A percentile compares a stretch with the other conserved stretches of the same genome.
phyloP scores from a whole-genome alignment of 2,329 filamentous ascomycete genomes.

The Coniosporium tulheliwenetii region DNA sequence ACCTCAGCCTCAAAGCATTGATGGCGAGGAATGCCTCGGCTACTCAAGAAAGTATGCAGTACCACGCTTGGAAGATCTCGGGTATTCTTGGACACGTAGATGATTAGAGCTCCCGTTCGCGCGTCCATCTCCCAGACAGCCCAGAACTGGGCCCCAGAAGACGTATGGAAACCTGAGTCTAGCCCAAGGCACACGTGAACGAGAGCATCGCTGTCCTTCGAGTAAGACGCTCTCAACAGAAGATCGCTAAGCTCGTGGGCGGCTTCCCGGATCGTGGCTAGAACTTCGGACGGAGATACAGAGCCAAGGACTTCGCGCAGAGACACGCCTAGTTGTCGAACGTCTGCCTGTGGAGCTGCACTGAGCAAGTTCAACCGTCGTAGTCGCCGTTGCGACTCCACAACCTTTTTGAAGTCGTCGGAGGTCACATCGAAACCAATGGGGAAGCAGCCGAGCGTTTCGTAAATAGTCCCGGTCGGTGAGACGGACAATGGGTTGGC shows the following conservation, averaged over 20 bases:
- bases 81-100: slow-evolving; percentile 28
- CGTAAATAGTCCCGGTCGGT: slow-evolving; percentile 19
- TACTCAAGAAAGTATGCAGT: slow-evolving; percentile 30
- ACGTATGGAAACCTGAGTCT: slow-evolving; percentile 9
- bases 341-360: slow-evolving; percentile 16
- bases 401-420: slow-evolving; percentile 27
- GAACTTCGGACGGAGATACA: slow-evolving; percentile 2
- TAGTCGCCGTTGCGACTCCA: slow-evolving; percentile 27
- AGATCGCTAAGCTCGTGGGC: slow-evolving; percentile 8
- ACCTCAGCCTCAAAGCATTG: slow-evolving; percentile 24
- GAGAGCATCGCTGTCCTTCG: slow-evolving; percentile 3
- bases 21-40: slow-evolving; percentile 21
- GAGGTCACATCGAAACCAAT: slow-evolving; percentile 25
- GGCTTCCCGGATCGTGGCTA: not conserved
- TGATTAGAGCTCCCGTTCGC: slow-evolving; percentile 14
- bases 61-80: slow-evolving; percentile 26
- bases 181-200: slow-evolving; percentile 9
- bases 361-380: slow-evolving; percentile 24
- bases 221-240: slow-evolving; percentile 1
- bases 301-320: slow-evolving; percentile 10
- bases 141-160: slow-evolving; percentile 8
- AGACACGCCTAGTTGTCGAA: slow-evolving; percentile 13
- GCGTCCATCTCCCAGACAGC: slow-evolving; percentile 8
- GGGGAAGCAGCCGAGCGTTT: slow-evolving; percentile 30
- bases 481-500: slow-evolving; percentile 20